Conservation (phyloP, 176 grass and related monocot genomes). For the Triticum timopheevii region DNA sequence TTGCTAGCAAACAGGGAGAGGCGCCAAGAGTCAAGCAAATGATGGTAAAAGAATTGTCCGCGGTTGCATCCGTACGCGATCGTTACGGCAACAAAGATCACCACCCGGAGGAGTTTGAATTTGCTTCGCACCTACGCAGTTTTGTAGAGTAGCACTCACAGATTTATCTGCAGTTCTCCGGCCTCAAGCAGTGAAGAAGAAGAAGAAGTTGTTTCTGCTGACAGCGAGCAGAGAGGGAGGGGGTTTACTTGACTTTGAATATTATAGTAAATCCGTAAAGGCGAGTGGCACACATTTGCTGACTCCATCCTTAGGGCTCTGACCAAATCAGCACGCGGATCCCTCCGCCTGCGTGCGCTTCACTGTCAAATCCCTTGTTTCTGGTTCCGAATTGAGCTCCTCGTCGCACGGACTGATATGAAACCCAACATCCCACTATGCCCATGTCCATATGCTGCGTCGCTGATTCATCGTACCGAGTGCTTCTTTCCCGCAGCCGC, state of each 20-base stretch:
- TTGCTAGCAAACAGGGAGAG: background rate
- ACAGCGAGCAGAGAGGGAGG: background rate
- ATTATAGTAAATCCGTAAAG: background rate
- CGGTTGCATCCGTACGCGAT: background rate
- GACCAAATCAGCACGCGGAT: background rate
- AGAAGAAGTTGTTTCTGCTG: background rate
- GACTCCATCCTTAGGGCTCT: slow-evolving; percentile 1
- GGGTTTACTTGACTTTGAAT: slow-evolving; percentile 13
- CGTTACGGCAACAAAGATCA: background rate
- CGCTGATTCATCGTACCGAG: no score
- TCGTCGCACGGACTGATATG: background rate
- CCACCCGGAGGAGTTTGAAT: background rate
- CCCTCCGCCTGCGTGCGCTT: background rate
- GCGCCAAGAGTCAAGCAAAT: background rate
- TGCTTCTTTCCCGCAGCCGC: no score
- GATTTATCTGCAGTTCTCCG: no score
- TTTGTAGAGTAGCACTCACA: no score
- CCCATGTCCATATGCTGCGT: no score
- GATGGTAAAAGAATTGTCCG: background rate
- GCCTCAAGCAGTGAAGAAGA: no score
- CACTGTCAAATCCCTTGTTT: background rate
- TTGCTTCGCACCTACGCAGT: no score
- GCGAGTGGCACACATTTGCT: slow-evolving; percentile 9
- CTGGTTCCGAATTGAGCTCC: background rate
- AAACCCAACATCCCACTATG: no score